Base-by-base conservation (phyloP, 495 filamentous ascomycete genomes). In the Neurospora sp. region DNA sequence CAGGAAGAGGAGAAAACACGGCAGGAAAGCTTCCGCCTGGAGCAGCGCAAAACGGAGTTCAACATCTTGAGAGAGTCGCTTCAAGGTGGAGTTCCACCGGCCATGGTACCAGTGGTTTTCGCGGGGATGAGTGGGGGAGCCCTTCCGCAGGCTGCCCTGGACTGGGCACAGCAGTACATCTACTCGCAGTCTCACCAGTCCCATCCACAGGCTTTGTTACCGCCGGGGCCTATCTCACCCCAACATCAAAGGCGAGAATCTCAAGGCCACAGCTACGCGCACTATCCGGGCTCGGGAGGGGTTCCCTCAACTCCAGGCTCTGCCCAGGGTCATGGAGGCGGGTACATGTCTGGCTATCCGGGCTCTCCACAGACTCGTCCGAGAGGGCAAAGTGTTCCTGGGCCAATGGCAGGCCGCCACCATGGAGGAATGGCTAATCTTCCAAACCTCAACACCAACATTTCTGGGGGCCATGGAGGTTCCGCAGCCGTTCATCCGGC, bases 1-100 rank as follows among this genome's bases (percentile, higher is more conserved):
- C 92, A 95, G 80, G 94, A 98, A 80, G 93, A 96, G 80, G 92
- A 97, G 81, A 93, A 88, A 84, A 97, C 93, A 31, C 87, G 89
- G 71, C 94, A 97, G 78, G 94, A 95, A 79, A 84, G 85, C 31
- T 83, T 91, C 40, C 87, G 89, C 61, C 81, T 97, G 61, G 95
- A 98, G 79, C 92, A 93, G 80, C 89, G 95, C 69, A 91, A 87
- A 78, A 87, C 76, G 70, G 95, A 98, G 79, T 89, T 92, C 79
- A 89, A 90, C 69, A 97, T 99, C 83, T 81, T 99, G 72, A 85
- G 88, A 73, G 92, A 96, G 71, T 93, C 94, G 40, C 80, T 97
- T 73, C 85, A 87, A 73, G 90, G 91, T 37, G 94, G 94, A 27
- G 88, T 99, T 44, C 94, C 96, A 22, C 93, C 94, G 44, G 85